phyloP scores from a whole-genome alignment of 768 basidiomycete genomes.

The Infundibulicybe gibba region DNA sequence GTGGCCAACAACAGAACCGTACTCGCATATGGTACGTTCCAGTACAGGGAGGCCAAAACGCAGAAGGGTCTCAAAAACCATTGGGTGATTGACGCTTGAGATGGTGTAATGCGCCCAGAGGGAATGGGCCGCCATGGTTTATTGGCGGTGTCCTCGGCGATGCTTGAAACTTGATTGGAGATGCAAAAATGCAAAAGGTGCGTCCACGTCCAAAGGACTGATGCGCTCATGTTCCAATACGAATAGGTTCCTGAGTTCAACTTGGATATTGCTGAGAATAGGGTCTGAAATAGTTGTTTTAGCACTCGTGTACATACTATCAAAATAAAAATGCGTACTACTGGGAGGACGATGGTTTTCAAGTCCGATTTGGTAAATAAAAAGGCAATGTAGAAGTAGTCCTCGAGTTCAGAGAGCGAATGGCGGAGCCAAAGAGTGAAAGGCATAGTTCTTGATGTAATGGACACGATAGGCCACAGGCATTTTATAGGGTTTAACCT shows the following conservation, averaged over 20 bases:
- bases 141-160: slow-evolving; percentile 40
- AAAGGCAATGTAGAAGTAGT: no score
- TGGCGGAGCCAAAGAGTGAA: no score
- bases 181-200: slow-evolving; percentile 36
- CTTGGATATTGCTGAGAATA: slow-evolving; percentile 28
- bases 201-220: slow-evolving; percentile 39
- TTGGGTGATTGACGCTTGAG: slow-evolving; percentile 18
- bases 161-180: slow-evolving; percentile 29
- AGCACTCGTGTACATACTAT: background rate
- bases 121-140: slow-evolving; percentile 37
- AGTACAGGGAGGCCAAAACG: slow-evolving; percentile 18
- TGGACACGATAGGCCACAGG: no score
- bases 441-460: no score
- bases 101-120: slow-evolving; percentile 22
- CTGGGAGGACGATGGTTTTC: slow-evolving; percentile 29
- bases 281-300: slow-evolving; percentile 16
- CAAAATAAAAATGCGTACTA: slow-evolving; percentile 14
- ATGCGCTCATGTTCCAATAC: slow-evolving; percentile 14
- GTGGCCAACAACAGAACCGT: background rate
- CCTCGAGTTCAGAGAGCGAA: no score
- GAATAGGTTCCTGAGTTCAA: slow-evolving; percentile 23
- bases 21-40: background rate
- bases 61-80: slow-evolving; percentile 26
- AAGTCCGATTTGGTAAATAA: slow-evolving; percentile 31
- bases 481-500: no score